These are phyloP conservation scores for Aspergillus puulaauensis DNA, from an alignment of 2,329 filamentous ascomycete species.

Conservation along the genomic window DNA sequence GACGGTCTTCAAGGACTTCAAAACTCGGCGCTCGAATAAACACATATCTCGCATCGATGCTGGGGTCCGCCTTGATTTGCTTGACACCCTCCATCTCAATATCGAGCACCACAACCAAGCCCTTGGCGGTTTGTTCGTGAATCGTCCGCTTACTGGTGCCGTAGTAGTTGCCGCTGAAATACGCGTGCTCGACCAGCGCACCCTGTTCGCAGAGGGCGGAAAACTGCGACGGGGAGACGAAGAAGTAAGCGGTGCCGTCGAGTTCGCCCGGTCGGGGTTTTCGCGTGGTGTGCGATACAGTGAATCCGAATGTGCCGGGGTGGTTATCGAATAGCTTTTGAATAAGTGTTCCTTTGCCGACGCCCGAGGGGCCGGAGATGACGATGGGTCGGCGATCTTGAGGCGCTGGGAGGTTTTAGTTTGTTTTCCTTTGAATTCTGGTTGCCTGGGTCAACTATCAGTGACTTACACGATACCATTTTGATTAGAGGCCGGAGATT, in stretches of 20 bases:
- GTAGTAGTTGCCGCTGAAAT: slow-evolving; percentile 78
- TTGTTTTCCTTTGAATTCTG: too few relatives aligned
- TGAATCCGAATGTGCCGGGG: slow-evolving; percentile 30
- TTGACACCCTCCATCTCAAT: slow-evolving; percentile 92
- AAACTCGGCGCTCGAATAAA: slow-evolving; percentile 76
- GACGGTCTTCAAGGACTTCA: slow-evolving; percentile 66
- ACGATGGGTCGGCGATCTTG: slow-evolving; percentile 25
- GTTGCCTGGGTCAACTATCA: too few relatives aligned
- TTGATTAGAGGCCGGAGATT: too few relatives aligned
- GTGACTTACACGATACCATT: too few relatives aligned
- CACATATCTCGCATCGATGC: slow-evolving; percentile 70
- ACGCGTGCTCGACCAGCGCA: slow-evolving; percentile 77
- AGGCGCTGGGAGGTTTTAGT: background rate
- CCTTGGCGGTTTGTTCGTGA: slow-evolving; percentile 15
- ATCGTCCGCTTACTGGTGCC: slow-evolving; percentile 64
- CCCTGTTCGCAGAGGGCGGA: slow-evolving; percentile 59
- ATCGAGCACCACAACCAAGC: slow-evolving; percentile 71
- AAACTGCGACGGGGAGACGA: slow-evolving; percentile 63
- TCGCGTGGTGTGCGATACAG: slow-evolving; percentile 62
- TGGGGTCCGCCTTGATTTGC: slow-evolving; percentile 69
- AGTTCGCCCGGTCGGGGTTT: slow-evolving; percentile 69
- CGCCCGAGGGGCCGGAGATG: slow-evolving; percentile 29
- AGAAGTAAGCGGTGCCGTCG: slow-evolving; percentile 75
- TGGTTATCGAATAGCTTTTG: slow-evolving; percentile 28
- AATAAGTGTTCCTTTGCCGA: slow-evolving; percentile 32